Base-by-base conservation (phyloP, 148 eudicot species). In the Arctostaphylos glauca region DNA sequence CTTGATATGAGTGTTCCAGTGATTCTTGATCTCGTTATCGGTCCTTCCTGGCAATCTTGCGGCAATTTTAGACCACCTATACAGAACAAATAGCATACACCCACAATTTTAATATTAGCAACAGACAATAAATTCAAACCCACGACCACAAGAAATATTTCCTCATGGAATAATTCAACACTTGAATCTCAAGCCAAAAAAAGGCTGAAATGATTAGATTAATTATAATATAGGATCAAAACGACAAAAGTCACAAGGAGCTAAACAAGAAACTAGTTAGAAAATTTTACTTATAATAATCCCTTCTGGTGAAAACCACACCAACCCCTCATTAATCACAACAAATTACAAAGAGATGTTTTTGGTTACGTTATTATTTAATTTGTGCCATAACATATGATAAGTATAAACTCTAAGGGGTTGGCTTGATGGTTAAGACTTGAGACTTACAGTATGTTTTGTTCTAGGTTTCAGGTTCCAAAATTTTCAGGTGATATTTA, bases 1-100 rank as follows among this genome's bases (percentile, higher is more conserved):
- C 90, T 96, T 96, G 77, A 96, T 92, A 70, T 96, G 99, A 16
- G 99, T 96, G 78, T 96, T 96, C 99, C 99, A 96, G 53, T 93
- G 98, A 81, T 96, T 96, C 78, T 96, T 96, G 64, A 96, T 96
- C 83, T 96, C 99, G 15, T 96, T 96, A 76, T 96, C 99, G 5
- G 99, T 96, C 53, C 99, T 91, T 82, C 99, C 99, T 0, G 99
- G 95, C 77, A 96, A 86, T 79, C 89, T 89, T 76, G 98, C 88
- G 2, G 99, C 99, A 80, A 96, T 96, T 83, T 93, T 94, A 21
- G 99, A 94, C 99, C 99, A 96, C 80, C 99, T 96, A 85, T 38
- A 79, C 15, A 56, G 23, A 56, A 49, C 9, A 47, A 31, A 54
- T 4, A 74, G 25, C 9, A 52, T 31, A 31, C 38, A 31, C 38